A percentile compares a stretch with the other conserved stretches of the same genome.
Conservation (phyloP, 2,329 filamentous ascomycete species). For the Davidsoniella eucalypti region DNA sequence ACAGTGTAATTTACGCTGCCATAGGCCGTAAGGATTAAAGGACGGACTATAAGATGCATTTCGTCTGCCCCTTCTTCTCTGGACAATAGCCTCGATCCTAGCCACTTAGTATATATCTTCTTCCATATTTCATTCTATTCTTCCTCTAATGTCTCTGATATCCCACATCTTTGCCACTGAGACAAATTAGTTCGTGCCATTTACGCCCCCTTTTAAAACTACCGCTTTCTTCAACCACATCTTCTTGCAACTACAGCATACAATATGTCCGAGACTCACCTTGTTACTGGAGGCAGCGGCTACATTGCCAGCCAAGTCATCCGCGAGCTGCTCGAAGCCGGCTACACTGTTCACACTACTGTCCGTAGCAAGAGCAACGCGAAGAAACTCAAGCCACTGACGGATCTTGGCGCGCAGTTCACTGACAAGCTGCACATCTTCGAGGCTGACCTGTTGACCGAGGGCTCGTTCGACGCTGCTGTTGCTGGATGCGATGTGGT, state of each 20-base stretch:
- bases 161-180: too few relatives aligned
- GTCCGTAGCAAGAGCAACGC: slow-evolving; percentile 12
- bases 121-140: too few relatives aligned
- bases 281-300: slow-evolving; percentile 17
- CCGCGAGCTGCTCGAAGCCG: slow-evolving; percentile 14
- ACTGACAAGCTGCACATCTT: slow-evolving; percentile 16
- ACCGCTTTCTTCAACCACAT: neutral
- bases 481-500: slow-evolving; percentile 19
- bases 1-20: too few relatives aligned
- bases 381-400: slow-evolving; percentile 14
- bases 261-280: slow-evolving; percentile 9
- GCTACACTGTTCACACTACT: slow-evolving; percentile 14
- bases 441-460: slow-evolving; percentile 18
- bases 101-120: too few relatives aligned
- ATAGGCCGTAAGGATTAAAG: too few relatives aligned
- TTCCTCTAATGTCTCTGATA: too few relatives aligned
- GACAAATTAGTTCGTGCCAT: too few relatives aligned
- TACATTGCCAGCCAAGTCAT: slow-evolving; percentile 16
- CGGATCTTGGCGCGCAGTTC: slow-evolving; percentile 13
- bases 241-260: too few relatives aligned
- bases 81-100: too few relatives aligned
- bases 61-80: too few relatives aligned
- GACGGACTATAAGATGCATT: too few relatives aligned
- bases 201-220: neutral
- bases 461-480: slow-evolving; percentile 18